Conservation (phyloP, 805 yeast genomes). For the Lipomyces sp. region DNA sequence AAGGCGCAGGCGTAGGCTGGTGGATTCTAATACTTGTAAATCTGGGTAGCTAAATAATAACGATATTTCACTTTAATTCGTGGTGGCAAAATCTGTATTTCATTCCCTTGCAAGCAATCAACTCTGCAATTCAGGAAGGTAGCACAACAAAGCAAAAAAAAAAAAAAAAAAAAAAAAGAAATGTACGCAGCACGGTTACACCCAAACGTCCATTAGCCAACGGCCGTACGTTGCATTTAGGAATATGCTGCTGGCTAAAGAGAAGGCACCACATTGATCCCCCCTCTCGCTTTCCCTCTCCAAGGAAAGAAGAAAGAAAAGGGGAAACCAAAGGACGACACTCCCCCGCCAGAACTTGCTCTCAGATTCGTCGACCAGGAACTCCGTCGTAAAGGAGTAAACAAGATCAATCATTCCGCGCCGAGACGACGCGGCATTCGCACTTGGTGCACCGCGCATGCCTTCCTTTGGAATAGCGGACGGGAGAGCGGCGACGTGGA, state of each 20-base stretch:
- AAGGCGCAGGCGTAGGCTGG: slow-evolving; percentile 7
- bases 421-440: not conserved
- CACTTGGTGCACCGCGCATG: not conserved
- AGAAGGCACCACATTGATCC: slow-evolving; percentile 41
- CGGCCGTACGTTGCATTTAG: slow-evolving; percentile 97
- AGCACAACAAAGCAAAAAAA: too few relatives aligned
- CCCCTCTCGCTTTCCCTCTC: not conserved
- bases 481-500: not conserved
- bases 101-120: too few relatives aligned
- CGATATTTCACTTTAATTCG: too few relatives aligned
- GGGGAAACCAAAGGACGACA: slow-evolving; percentile 43
- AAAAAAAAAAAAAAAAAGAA: slow-evolving; percentile 24
- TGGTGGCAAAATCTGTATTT: too few relatives aligned
- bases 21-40: too few relatives aligned
- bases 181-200: slow-evolving; percentile 99
- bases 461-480: not conserved
- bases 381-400: slow-evolving; percentile 34
- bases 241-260: slow-evolving; percentile 92
- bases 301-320: slow-evolving; percentile 13
- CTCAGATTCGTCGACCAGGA: slow-evolving; percentile 98
- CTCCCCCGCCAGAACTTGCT: slow-evolving; percentile 55
- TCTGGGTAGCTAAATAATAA: too few relatives aligned
- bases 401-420: slow-evolving; percentile 13
- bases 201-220: slow-evolving; percentile 96
- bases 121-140: too few relatives aligned